A percentile compares a stretch with the other conserved stretches of the same genome.
phyloP scores from a whole-genome alignment of 805 yeast genomes.

The Candida boidinii region DNA sequence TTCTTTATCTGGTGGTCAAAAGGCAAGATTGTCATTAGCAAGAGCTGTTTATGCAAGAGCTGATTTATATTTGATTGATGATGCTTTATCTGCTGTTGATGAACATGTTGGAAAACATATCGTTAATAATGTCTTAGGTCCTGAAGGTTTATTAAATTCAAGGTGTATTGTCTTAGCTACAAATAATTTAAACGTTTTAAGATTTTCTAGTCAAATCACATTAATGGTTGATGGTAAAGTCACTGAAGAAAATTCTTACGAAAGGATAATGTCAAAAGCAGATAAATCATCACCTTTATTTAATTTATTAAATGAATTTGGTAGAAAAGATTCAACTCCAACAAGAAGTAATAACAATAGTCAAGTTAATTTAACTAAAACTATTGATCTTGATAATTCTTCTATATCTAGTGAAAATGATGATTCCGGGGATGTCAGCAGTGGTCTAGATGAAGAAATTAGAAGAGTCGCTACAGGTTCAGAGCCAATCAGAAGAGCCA shows the following conservation, averaged over 20 bases:
- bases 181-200: conserved; percentile 74
- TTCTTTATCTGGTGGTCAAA: conserved; percentile 91
- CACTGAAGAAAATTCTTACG: conserved; percentile 57
- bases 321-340: conserved; percentile 30
- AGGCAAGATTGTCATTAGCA: conserved; percentile 86
- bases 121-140: conserved; percentile 74
- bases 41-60: conserved; percentile 92
- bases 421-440: too few relatives aligned
- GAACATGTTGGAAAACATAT: conserved; percentile 89
- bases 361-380: conserved; percentile 6
- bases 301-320: conserved; percentile 54
- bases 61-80: conserved; percentile 81
- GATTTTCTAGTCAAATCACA: conserved; percentile 62
- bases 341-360: conserved; percentile 7
- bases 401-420: conserved; percentile 11
- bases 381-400: conserved; percentile 8
- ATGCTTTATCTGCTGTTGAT: conserved; percentile 90
- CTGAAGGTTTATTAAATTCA: conserved; percentile 63
- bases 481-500: conserved; percentile 52
- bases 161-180: conserved; percentile 81
- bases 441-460: conserved; percentile 18
- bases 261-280: conserved; percentile 39
- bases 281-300: conserved; percentile 36
- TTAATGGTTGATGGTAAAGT: conserved; percentile 64
- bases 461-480: conserved; percentile 23